A percentile compares a stretch with the other conserved stretches of the same genome.
phyloP scores from a whole-genome alignment of 1,284 basidiomycete species.

The Coniferiporia sulphurascens region DNA sequence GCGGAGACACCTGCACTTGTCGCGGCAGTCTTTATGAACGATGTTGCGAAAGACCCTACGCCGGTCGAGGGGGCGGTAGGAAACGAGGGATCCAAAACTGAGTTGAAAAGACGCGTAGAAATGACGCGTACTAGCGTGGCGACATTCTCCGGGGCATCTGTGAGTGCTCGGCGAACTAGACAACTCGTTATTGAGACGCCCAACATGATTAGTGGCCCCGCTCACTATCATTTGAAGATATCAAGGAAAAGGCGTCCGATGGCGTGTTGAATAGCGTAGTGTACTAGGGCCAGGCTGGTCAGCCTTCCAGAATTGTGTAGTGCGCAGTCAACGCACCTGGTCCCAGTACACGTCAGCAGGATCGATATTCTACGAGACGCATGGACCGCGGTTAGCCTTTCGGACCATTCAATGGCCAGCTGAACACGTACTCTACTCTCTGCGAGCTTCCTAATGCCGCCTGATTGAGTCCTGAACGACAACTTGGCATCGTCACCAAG shows the following conservation, averaged over 20 bases:
- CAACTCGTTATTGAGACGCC: slow-evolving; percentile 6
- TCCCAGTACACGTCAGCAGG: slow-evolving; percentile 79
- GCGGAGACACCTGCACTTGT: slow-evolving; percentile 26
- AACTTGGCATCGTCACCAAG: slow-evolving; percentile 84
- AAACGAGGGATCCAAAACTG: slow-evolving; percentile 80
- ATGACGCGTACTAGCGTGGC: slow-evolving; percentile 75
- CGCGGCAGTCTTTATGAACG: slow-evolving; percentile 54
- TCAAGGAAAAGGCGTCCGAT: slow-evolving; percentile 84
- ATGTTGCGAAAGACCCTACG: slow-evolving; percentile 62
- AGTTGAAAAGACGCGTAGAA: slow-evolving; percentile 71
- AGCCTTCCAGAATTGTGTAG: slow-evolving; percentile 13
- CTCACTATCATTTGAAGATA: slow-evolving; percentile 82
- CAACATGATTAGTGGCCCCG: slow-evolving; percentile 18
- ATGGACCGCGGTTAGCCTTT: not conserved
- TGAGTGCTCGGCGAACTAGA: slow-evolving; percentile 75
- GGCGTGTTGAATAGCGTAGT: slow-evolving; percentile 80
- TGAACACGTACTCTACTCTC: slow-evolving; percentile 49
- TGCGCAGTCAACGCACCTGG: slow-evolving; percentile 46
- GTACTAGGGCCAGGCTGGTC: slow-evolving; percentile 47
- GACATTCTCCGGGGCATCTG: slow-evolving; percentile 79
- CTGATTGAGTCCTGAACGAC: slow-evolving; percentile 75
- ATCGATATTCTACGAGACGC: slow-evolving; percentile 55
- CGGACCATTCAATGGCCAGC: not conserved
- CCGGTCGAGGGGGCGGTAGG: slow-evolving; percentile 54
- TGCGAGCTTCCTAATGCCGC: slow-evolving; percentile 72